A percentile compares a stretch with the other conserved stretches of the same genome.
Evolutionary conservation across 441 rosid genomes (phyloP).

Genomic region (Gossypium lobatum): DNA sequence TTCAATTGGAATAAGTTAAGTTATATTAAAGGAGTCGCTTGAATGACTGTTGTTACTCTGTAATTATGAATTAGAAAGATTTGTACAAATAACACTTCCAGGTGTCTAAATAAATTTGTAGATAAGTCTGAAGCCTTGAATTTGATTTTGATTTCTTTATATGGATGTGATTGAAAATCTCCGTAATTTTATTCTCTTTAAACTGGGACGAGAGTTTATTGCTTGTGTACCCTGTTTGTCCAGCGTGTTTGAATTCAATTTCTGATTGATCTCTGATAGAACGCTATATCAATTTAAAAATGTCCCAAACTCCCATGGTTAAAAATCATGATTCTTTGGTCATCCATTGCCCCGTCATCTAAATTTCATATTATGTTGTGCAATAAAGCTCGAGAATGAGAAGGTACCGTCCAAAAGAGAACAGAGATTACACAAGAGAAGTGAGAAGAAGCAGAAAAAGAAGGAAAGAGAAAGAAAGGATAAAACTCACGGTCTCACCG

Average conservation of each 20-base stretch:
- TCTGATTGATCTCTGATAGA: background rate
- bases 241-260: background rate
- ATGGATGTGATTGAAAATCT: background rate
- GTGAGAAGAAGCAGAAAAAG: slow-evolving; percentile 22
- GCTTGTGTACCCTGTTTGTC: background rate
- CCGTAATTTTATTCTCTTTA: background rate
- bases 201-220: background rate
- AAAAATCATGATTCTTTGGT: slow-evolving; percentile 24
- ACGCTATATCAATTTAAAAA: background rate
- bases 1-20: slow-evolving; percentile 5
- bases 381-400: slow-evolving; percentile 52
- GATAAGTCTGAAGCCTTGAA: background rate
- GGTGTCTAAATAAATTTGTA: background rate
- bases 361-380: slow-evolving; percentile 56
- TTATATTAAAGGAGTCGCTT: no score
- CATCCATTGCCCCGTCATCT: slow-evolving; percentile 30
- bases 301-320: slow-evolving; percentile 13
- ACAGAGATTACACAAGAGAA: slow-evolving; percentile 26
- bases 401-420: slow-evolving; percentile 30
- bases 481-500: background rate
- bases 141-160: background rate
- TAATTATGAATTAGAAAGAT: background rate
- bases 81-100: background rate
- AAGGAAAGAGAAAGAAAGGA: slow-evolving; percentile 21
- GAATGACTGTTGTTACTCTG: background rate